Base-by-base conservation (phyloP, 1,139 yeast species). In the Hanseniaspora gamundiae region DNA sequence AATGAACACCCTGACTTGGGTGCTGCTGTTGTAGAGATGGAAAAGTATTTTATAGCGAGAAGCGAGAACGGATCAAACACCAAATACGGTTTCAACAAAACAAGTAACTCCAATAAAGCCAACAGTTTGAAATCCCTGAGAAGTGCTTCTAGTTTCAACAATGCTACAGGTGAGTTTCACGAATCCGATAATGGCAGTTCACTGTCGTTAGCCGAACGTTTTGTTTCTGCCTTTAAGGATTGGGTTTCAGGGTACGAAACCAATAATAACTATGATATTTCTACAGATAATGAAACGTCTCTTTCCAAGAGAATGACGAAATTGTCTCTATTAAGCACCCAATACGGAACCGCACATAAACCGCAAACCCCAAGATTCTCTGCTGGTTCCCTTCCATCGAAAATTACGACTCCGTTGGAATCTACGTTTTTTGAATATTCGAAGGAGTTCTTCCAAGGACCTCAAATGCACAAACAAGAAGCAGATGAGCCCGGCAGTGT, bases 371-470 rank as follows among this genome's bases (percentile, higher is more conserved):
- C 64, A 13, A 65, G 81, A 40, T 80, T 69, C 51, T 64, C 56
- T 22, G 49, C 50, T 26, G 47, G 52, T 24, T 53, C 48, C 33
- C 50, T 50, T 14, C 58, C 58, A 10, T 53, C 66, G 2, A 58
- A 61, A 35, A 73, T 79, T 2, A 64, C 62, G n/a, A 56, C 80
- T 9, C 88, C 94, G 0, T 62, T 80, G 21, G 69, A 71, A 14
- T 81, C 94, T 19, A 80, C 80, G 3, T 88, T 91, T 58, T 79
- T 88, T 52, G 94, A 85, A 46, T 91, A 87, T 68, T 78, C 91
- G 52, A 77, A 88, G 50, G 98, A 91, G 58, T 88, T 87, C 58
- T 91, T 88, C 65, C 95, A 88, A 57, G 97, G 88, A 57, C 97
- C 99, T 0, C 97, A 91, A 58, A 83, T 91, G 82, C 78, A 86